phyloP scores from a whole-genome alignment of 1,139 yeast species.

The Zygoascus sp. region DNA sequence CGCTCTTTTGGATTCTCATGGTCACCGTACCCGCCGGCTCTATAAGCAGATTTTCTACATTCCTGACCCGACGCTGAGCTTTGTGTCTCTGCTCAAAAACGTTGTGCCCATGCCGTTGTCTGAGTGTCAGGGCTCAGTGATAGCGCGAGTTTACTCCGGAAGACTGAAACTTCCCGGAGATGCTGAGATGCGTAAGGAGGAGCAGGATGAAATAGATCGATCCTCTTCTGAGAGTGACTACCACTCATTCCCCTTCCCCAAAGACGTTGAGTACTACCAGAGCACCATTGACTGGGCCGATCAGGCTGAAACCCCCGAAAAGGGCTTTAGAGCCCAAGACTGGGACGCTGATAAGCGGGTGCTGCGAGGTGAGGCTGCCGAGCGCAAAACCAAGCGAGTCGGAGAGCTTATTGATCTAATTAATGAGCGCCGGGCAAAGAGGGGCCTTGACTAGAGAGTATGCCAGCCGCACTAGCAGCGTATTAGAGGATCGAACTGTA shows the following conservation, averaged over 20 bases:
- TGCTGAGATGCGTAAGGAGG: conserved; percentile 41
- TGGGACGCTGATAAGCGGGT: conserved; percentile 25
- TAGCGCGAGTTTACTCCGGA: conserved; percentile 53
- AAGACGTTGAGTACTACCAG: conserved; percentile 46
- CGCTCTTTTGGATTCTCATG: conserved; percentile 39
- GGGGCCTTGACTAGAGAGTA: not conserved
- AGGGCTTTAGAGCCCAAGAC: conserved; percentile 28
- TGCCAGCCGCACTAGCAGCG: no score
- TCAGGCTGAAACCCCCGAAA: conserved; percentile 27
- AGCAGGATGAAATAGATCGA: conserved; percentile 34
- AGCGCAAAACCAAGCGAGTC: conserved; percentile 8
- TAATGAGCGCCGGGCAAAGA: not conserved
- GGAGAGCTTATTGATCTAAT: conserved; percentile 1
- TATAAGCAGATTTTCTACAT: conserved; percentile 52
- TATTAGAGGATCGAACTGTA: not conserved
- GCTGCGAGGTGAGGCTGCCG: conserved; percentile 18
- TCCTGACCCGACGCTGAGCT: conserved; percentile 53
- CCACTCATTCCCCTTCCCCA: conserved; percentile 46
- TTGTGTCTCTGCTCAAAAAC: conserved; percentile 49
- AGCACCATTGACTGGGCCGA: conserved; percentile 40
- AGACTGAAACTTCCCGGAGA: conserved; percentile 43
- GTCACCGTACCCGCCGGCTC: conserved; percentile 45
- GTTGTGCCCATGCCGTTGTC: conserved; percentile 57
- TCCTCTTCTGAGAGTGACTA: conserved; percentile 42
- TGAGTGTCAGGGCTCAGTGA: conserved; percentile 55